Percentiles rank a stretch among this genome's conserved stretches.
Conservation (phyloP, 2,329 filamentous ascomycete genomes). For the Clarireedia monteithiana region DNA sequence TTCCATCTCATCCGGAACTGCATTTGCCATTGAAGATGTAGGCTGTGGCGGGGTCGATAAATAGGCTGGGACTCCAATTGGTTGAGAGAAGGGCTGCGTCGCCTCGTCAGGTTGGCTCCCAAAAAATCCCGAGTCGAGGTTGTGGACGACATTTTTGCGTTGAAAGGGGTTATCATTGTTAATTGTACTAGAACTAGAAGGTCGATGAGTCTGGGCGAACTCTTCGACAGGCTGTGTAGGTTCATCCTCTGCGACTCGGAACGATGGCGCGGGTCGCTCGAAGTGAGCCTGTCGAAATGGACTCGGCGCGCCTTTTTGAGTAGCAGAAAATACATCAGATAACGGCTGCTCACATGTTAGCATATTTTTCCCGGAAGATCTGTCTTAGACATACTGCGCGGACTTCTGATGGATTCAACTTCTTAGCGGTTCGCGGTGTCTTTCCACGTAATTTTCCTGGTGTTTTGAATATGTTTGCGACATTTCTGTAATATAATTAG, state of each 20-base stretch:
- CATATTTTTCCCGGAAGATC: background rate
- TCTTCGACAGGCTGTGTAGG: conserved; percentile 9
- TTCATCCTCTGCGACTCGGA: conserved; percentile 52
- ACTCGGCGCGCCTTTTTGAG: conserved; percentile 41
- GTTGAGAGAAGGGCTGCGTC: conserved; percentile 17
- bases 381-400: conserved; percentile 49
- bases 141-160: conserved; percentile 27
- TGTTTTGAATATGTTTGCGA: conserved; percentile 93
- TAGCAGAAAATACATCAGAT: conserved; percentile 50
- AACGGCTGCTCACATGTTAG: conserved; percentile 41
- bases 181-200: conserved; percentile 1
- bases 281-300: conserved; percentile 31
- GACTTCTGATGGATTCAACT: conserved; percentile 46
- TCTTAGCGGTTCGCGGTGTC: conserved; percentile 66
- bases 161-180: conserved; percentile 13
- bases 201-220: background rate
- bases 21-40: conserved; percentile 7
- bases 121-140: conserved; percentile 63
- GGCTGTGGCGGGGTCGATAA: background rate
- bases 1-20: conserved; percentile 6
- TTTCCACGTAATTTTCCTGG: conserved; percentile 77
- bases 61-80: conserved; percentile 4
- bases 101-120: conserved; percentile 44
- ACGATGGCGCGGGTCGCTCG: conserved; percentile 36
- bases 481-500: conserved; percentile 53